Conservation (phyloP, 176 grass and related monocot species). For the Tuctoria greenei region DNA sequence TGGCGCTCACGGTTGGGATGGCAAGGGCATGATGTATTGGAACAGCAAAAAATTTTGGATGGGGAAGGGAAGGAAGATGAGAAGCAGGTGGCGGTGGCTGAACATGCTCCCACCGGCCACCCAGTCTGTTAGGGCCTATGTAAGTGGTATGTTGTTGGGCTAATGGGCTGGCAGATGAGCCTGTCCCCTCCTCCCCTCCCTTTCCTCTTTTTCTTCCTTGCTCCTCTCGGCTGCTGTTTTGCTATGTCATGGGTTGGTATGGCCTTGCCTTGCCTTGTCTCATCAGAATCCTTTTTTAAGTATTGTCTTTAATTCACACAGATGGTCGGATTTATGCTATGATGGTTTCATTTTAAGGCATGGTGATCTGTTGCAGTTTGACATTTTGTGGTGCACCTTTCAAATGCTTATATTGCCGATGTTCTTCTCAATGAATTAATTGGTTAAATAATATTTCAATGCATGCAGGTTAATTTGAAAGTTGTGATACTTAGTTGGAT, state of each 20-base stretch:
- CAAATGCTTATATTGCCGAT: neutral
- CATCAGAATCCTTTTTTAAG: neutral
- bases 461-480: conserved; percentile 12
- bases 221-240: neutral
- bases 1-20: neutral
- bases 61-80: neutral
- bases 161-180: neutral
- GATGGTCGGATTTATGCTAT: neutral
- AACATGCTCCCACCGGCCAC: neutral
- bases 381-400: neutral
- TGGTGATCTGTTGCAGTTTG: conserved; percentile 1
- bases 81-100: neutral
- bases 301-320: neutral
- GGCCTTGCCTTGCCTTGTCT: neutral
- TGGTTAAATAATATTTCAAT: neutral
- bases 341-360: neutral
- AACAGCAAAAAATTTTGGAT: neutral
- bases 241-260: neutral
- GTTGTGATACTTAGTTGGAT: conserved; percentile 29
- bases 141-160: neutral
- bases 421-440: conserved; percentile 2
- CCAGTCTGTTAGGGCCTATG: neutral
- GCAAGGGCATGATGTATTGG: neutral
- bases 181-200: neutral
- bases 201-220: neutral